Evolutionary conservation across 1,139 yeast genomes (phyloP).

Genomic region (Chernovozyma sophiae-reginae): DNA sequence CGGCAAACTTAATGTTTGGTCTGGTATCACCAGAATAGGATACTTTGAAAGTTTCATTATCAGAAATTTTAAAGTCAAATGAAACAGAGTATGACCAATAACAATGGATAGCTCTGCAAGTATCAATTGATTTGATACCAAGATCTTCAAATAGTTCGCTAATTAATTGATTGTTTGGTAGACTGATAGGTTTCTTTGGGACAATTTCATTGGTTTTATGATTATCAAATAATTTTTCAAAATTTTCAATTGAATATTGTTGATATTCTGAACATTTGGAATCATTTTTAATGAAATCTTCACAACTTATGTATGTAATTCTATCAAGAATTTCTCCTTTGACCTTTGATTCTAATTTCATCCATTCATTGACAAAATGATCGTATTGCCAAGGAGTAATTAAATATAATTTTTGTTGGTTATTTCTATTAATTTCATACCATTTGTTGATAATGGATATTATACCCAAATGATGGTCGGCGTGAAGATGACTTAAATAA

Average conservation of each 20-base stretch:
- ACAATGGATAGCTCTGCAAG: conserved; percentile 84
- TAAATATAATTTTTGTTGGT: conserved; percentile 42
- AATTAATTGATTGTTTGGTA: conserved; percentile 12
- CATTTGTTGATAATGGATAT: conserved; percentile 67
- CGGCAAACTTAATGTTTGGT: conserved; percentile 61
- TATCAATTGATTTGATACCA: conserved; percentile 33
- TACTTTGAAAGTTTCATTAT: conserved; percentile 48
- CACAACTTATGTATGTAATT: conserved; percentile 62
- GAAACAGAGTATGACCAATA: conserved; percentile 75
- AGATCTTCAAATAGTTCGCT: conserved; percentile 22
- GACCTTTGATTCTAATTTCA: conserved; percentile 43
- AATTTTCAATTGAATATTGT: conserved; percentile 28
- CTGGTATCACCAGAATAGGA: conserved; percentile 96
- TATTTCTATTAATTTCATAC: conserved; percentile 38
- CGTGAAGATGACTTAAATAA: conserved; percentile 87
- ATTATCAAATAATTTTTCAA: conserved; percentile 27
- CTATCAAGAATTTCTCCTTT: conserved; percentile 31
- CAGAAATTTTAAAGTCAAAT: conserved; percentile 42
- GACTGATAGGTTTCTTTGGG: conserved; percentile 16
- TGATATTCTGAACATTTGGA: conserved; percentile 23
- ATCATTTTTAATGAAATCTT: conserved; percentile 42
- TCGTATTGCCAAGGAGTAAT: conserved; percentile 76
- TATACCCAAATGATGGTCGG: conserved; percentile 93
- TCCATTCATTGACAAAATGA: conserved; percentile 69
- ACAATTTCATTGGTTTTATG: conserved; percentile 12